Base-by-base conservation (phyloP, 495 filamentous ascomycete genomes). In the Endocarpon pusillum region DNA sequence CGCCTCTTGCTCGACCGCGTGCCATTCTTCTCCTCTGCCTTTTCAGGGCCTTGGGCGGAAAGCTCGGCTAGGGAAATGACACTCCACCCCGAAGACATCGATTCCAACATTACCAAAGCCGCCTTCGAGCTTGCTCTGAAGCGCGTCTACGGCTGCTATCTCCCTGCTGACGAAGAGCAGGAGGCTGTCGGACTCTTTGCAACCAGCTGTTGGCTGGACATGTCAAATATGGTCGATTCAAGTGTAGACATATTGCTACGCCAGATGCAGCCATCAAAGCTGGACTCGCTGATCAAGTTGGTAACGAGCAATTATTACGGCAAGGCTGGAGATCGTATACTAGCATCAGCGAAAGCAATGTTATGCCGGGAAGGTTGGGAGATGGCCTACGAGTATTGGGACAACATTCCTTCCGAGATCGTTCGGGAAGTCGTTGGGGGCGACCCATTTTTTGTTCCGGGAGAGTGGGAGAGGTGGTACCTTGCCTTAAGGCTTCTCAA, bases 261-360 rank as follows among this genome's bases (percentile, higher is more conserved):
- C 18, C 66, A 69, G 37, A 61, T 73, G 57, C 53, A 38, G 21
- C 59, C 66, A 1, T 45, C 45, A 7, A 66, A 52, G 12, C 53
- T 73, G 10, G 48, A 55, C 4, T 43, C 53, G 9, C 42, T 68
- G 3, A 63, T 73, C 22, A 54, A 52, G 18, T 51, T 73, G n/a
- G 70, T 73, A 22, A 69, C 67, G 0, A 54, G 46, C 19, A 73
- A 69, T 35, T 73, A 71, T 44, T 73, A 73, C 37, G 70, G 69
- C 10, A 56, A 58, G 21, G 46, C 63, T 12, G 69, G 70, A 3
- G 69, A 70, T 27, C 55, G 64, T 26, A 57, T 73, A 8, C 40
- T 72, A 18, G 66, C 56, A 14, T 64, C 61, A 32, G 66, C 68
- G 3, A 73, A 70, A 42, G 63, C 69, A 10, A 63, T 73, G 58